phyloP scores from a whole-genome alignment of 1,284 basidiomycete species.

The Sporisorium sorghi region DNA sequence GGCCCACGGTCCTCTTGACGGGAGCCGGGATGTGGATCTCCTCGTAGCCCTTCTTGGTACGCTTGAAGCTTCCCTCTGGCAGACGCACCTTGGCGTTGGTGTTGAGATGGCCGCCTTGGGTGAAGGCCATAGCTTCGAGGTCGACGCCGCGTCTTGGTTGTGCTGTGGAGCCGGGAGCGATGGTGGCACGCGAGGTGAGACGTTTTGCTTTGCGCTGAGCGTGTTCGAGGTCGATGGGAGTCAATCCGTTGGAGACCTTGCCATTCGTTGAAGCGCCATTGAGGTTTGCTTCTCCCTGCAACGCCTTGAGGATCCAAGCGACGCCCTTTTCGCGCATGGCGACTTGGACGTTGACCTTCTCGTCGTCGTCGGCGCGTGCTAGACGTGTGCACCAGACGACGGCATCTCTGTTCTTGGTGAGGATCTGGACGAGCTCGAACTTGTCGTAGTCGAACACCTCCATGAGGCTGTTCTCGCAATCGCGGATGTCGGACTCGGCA shows the following conservation, averaged over 20 bases:
- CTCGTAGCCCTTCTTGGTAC: constrained; percentile 94
- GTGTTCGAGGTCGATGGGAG: constrained; percentile 81
- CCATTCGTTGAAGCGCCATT: constrained; percentile 30
- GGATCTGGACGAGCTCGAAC: constrained; percentile 88
- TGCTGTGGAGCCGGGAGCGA: constrained; percentile 83
- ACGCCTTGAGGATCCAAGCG: constrained; percentile 92
- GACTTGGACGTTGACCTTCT: constrained; percentile 92
- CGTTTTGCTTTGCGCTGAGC: constrained; percentile 65
- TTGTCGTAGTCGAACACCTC: constrained; percentile 93
- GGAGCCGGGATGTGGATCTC: constrained; percentile 98
- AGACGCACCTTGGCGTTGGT: constrained; percentile 98
- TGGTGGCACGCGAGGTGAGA: constrained; percentile 86
- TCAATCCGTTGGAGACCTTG: constrained; percentile 71
- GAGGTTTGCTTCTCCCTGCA: constrained; percentile 69
- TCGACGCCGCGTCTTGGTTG: constrained; percentile 89
- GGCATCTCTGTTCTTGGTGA: constrained; percentile 95
- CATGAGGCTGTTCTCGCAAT: constrained; percentile 97
- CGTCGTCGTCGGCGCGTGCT: constrained; percentile 87
- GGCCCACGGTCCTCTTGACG: constrained; percentile 77
- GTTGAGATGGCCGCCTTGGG: constrained; percentile 95
- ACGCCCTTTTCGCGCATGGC: constrained; percentile 97
- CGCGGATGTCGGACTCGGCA: constrained; percentile 85
- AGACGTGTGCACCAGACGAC: constrained; percentile 98
- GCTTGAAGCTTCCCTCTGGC: constrained; percentile 97
- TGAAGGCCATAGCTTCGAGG: constrained; percentile 93